These are phyloP conservation scores for Russula dissimulans DNA, from an alignment of 768 basidiomycete species.

Conservation along the genomic window DNA sequence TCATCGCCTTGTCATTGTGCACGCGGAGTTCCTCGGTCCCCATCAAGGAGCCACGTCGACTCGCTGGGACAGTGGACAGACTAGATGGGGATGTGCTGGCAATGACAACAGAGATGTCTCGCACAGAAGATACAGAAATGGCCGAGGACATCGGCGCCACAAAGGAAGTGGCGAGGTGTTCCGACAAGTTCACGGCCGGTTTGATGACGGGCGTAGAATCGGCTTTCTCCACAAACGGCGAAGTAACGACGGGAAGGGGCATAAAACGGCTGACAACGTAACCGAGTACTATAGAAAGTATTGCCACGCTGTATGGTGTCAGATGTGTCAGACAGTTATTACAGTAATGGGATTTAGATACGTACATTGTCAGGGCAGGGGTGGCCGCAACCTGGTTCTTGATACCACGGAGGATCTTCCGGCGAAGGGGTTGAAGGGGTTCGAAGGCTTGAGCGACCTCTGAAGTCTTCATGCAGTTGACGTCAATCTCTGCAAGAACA, in stretches of 20 bases:
- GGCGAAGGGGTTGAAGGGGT: slow-evolving; percentile 15
- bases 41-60: neutral
- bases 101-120: slow-evolving; percentile 13
- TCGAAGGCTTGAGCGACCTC: slow-evolving; percentile 15
- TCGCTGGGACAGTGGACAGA: slow-evolving; percentile 8
- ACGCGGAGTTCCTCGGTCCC: neutral
- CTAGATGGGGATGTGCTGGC: slow-evolving; percentile 6
- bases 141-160: slow-evolving; percentile 12
- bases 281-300: slow-evolving; percentile 60
- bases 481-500: slow-evolving; percentile 9
- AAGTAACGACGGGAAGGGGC: slow-evolving; percentile 29
- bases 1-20: neutral
- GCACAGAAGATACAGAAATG: slow-evolving; percentile 10
- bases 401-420: slow-evolving; percentile 25
- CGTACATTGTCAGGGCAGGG: slow-evolving; percentile 62
- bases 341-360: slow-evolving; percentile 9
- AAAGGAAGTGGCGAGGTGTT: neutral
- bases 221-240: slow-evolving; percentile 22
- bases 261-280: slow-evolving; percentile 31
- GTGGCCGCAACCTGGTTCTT: slow-evolving; percentile 40
- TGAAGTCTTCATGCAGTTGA: slow-evolving; percentile 9
- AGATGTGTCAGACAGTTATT: neutral
- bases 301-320: slow-evolving; percentile 42
- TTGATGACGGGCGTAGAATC: neutral
- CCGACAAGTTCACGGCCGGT: slow-evolving; percentile 16